Conservation (phyloP, 2,329 filamentous ascomycete species). For the Ceratocystis huliohia region DNA sequence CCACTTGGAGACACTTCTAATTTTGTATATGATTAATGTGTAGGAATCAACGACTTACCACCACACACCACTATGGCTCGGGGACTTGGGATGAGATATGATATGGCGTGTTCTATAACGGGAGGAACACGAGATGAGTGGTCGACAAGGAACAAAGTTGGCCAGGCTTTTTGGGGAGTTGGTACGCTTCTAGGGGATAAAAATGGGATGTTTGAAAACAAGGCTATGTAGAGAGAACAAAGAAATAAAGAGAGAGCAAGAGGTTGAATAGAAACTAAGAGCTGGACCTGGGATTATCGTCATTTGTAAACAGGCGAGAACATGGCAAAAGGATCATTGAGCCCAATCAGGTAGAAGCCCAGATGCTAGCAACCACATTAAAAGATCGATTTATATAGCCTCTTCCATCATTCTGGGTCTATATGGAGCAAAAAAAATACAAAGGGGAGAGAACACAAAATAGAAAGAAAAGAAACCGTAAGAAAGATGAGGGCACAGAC, state of each 20-base stretch:
- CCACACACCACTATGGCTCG: constrained; percentile 15
- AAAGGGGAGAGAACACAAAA: background rate
- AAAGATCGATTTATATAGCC: constrained; percentile 3
- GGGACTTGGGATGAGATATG: constrained; percentile 14
- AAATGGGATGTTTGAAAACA: constrained; percentile 7
- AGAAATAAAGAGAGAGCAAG: background rate
- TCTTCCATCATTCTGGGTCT: background rate
- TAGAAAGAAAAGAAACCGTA: background rate
- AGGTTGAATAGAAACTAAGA: background rate
- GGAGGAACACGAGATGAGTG: constrained; percentile 14
- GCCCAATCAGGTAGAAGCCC: background rate
- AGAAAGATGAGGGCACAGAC: background rate
- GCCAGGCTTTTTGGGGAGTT: constrained; percentile 3
- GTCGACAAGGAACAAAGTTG: constrained; percentile 11
- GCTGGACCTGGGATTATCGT: background rate
- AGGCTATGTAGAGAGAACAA: background rate
- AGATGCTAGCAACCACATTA: background rate
- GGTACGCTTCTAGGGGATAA: constrained; percentile 3
- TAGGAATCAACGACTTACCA: background rate
- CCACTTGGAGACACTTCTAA: constrained; percentile 9
- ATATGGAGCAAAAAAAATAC: background rate
- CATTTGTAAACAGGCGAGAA: constrained; percentile 9
- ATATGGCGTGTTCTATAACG: constrained; percentile 7
- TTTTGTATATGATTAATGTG: background rate
- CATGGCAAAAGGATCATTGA: constrained; percentile 1